Base-by-base conservation (phyloP, 1,139 yeast genomes). In the Magnusiomyces ingens region DNA sequence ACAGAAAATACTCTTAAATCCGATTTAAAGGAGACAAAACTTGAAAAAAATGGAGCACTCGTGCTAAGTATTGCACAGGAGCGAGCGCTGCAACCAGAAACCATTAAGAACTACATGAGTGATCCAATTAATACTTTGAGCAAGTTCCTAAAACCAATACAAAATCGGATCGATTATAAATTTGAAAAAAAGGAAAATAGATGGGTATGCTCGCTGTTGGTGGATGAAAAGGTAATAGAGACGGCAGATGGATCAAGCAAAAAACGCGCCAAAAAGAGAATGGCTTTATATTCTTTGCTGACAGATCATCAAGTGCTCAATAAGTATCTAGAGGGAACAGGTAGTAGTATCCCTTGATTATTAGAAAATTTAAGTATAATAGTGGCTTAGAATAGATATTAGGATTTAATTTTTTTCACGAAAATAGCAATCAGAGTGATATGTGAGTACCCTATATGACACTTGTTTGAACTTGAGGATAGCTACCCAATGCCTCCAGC, bases 211-310 rank as follows among this genome's bases (percentile, higher is more conserved):
- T 42, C 47, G 8, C 32, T 54, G 10, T 42, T 18, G 10, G 21
- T 54, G 15, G 49, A 43, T 19, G 50, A 26, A n/a, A 38, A 13
- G 4, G 35, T 44, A 32, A 2, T 54, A 22, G 48, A 35, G 2
- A 18, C 35, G 5, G 52, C 51, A 13, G 35, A 38, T 11, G 57
- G 57, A n/a, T 43, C 48, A 8, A 43, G 53, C 2, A 41, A 45
- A 42, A 54, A 50, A n/a, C 45, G 52, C 4, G 52, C 55, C 3
- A 51, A 52, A 32, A 54, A 54, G 36, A 44, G 55, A 5, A 55
- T 55, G 12, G 49, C 57, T 3, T 50, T 43, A 26, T 45, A 40
- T 36, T 47, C 57, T 1, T 21, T 54, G 32, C 17, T 52, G 17
- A n/a, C 44, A 21, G 45, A 45, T 32, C 32, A 49, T 40, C 18